Base-by-base conservation (phyloP, 1,284 basidiomycete species). In the Tilletia indica region DNA sequence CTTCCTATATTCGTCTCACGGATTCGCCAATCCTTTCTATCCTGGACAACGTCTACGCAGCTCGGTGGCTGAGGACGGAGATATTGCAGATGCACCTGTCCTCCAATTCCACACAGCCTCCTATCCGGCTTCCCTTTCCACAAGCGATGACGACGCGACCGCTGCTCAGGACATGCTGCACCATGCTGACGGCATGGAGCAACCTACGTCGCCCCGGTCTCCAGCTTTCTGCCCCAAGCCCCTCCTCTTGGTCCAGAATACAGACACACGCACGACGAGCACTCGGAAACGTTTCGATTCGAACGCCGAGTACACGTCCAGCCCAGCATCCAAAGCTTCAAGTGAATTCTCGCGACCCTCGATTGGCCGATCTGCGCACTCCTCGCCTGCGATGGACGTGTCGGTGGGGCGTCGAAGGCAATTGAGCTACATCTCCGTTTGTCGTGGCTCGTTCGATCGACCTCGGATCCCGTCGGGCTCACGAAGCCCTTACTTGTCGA, bases 281-380 rank as follows among this genome's bases (percentile, higher is more conserved):
- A 38, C 31, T 6, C 56, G 56, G 34, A 21, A 34, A 12, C 16
- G 61, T 11, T 64, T 38, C 61, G 61, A 64, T 34, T 42, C 36
- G 36, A 42, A 64, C 36, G 36, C 38, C 11, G 61, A 64, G 19
- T 42, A 34, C 61, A 42, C 14, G 36, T 38, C 31, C 34, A 42
- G 61, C 36, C 38, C 61, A 3, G 61, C 36, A 34, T 38, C 61
- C 61, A 64, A 42, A 19, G 36, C 36, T 9, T 64, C 61, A 11
- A 58, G 56, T 25, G 56, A 58, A 14, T 58, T 58, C 21, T 58
- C 56, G 6, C 56, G 56, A 25, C 56, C 56, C 25, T 58, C 34
- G 11, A n/a, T 21, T 12, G 56, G 56, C 14, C 56, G 56, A 21
- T 58, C 56, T 21, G 56, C 34, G 56, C 25, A n/a, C 4, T 58